A percentile compares a stretch with the other conserved stretches of the same genome.
Conservation (phyloP, 768 basidiomycete species). For the Dioszegia aurantiaca region DNA sequence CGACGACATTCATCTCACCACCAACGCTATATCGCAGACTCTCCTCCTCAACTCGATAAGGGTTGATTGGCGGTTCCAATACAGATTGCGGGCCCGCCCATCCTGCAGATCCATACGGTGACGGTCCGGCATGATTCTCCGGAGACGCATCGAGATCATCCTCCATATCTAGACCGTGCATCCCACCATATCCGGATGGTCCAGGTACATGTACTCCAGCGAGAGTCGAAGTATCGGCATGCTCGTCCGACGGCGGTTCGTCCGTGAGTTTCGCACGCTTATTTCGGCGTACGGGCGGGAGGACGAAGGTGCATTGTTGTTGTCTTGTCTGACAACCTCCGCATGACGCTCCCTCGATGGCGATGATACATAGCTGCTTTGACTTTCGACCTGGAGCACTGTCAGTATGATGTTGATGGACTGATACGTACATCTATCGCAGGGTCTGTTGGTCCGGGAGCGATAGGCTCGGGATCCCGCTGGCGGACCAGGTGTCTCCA, state of each 20-base stretch:
- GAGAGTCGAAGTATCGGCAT: background rate
- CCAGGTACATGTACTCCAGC: background rate
- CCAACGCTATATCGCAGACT: too few species aligned
- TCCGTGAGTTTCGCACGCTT: background rate
- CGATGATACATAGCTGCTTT: constrained; percentile 15
- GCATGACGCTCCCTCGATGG: constrained; percentile 5
- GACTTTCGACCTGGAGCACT: constrained; percentile 4
- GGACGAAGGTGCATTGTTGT: constrained; percentile 9
- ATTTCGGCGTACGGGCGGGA: constrained; percentile 12
- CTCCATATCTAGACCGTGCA: too few species aligned
- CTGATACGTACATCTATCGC: constrained; percentile 11
- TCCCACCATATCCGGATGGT: background rate
- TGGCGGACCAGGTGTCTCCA: background rate
- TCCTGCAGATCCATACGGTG: too few species aligned
- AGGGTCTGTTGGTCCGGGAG: constrained; percentile 7
- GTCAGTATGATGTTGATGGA: background rate
- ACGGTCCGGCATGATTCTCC: too few species aligned
- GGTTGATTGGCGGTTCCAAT: too few species aligned
- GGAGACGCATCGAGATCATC: too few species aligned
- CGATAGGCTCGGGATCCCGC: constrained; percentile 5
- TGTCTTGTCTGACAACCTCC: constrained; percentile 3
- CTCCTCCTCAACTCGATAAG: too few species aligned
- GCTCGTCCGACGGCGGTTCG: too few species aligned
- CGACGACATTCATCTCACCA: too few species aligned
- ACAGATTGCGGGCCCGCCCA: too few species aligned